Conservation (phyloP, 164 flowering plant genomes). For the Dillenia turbinata region DNA sequence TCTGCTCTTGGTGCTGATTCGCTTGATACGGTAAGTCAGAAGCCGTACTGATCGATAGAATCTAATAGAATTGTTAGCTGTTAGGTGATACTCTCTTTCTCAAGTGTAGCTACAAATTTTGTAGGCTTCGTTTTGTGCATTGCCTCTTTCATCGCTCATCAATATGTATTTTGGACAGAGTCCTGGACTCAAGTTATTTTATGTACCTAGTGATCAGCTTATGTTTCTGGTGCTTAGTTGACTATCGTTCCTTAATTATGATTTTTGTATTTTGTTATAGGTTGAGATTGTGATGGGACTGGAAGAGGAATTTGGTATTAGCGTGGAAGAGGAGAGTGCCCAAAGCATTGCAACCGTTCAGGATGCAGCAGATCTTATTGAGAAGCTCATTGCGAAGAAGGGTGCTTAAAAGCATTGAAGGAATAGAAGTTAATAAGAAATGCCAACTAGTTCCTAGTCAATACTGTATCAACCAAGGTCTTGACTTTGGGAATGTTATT, state of each 20-base stretch:
- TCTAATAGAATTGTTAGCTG: no score
- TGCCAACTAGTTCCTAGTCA: no score
- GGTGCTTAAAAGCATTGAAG: constrained; percentile 8
- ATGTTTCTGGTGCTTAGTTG: background rate
- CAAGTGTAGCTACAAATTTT: no score
- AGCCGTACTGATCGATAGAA: no score
- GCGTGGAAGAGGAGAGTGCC: constrained; percentile 83
- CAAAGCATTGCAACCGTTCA: constrained; percentile 73
- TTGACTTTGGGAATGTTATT: no score
- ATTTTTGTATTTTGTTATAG: constrained; percentile 18
- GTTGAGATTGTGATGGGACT: constrained; percentile 96
- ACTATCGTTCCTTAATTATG: background rate
- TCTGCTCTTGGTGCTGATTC: constrained; percentile 54
- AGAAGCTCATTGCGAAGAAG: constrained; percentile 51
- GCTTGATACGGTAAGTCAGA: constrained; percentile 40
- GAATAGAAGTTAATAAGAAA: no score
- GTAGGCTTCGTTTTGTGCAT: no score
- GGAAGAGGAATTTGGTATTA: constrained; percentile 82
- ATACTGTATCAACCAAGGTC: no score
- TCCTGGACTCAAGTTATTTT: no score
- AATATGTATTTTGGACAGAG: no score
- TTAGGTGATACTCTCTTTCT: no score
- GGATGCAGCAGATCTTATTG: constrained; percentile 87
- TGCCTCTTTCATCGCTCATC: no score
- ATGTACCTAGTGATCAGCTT: background rate